phyloP scores from a whole-genome alignment of 106 monocot species.

The Dioscorea zingiberensis region DNA sequence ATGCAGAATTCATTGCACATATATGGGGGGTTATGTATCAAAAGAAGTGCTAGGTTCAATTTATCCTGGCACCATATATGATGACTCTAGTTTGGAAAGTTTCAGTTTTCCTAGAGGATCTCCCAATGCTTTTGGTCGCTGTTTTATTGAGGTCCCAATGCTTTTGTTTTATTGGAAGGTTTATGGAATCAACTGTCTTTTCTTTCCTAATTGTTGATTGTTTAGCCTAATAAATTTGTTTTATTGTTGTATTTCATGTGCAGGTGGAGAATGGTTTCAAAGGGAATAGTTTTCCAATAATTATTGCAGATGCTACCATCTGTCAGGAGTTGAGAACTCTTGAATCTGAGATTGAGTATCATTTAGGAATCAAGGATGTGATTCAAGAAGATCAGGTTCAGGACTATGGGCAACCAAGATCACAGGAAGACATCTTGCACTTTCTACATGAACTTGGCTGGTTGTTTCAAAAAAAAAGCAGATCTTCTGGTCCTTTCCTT shows the following conservation, averaged over 20 bases:
- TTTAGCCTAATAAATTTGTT: too few species aligned
- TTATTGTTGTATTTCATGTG: conserved; percentile 9
- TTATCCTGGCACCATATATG: conserved; percentile 73
- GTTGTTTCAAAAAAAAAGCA: conserved; percentile 72
- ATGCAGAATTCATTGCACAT: conserved; percentile 85
- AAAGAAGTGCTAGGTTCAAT: conserved; percentile 68
- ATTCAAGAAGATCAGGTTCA: conserved; percentile 22
- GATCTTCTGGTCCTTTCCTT: background rate
- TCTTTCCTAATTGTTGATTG: too few species aligned
- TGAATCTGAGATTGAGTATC: conserved; percentile 64
- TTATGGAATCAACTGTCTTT: too few species aligned
- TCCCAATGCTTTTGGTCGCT: conserved; percentile 55
- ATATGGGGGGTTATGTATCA: conserved; percentile 66
- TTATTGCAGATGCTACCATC: conserved; percentile 66
- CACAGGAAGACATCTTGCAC: conserved; percentile 65
- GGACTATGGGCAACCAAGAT: conserved; percentile 25
- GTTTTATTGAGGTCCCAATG: conserved; percentile 75
- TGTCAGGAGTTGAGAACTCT: conserved; percentile 81
- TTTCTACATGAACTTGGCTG: conserved; percentile 97
- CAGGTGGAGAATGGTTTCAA: conserved; percentile 98
- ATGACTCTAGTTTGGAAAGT: conserved; percentile 64
- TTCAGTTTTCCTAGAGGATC: conserved; percentile 62
- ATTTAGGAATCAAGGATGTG: conserved; percentile 12
- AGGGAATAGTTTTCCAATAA: conserved; percentile 92
- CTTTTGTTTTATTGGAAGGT: too few species aligned